Evolutionary conservation across 352 stramenopile genomes (phyloP), one percentile per base, ranked within the genome.

Genomic region (Thalassiosira allenii): DNA sequence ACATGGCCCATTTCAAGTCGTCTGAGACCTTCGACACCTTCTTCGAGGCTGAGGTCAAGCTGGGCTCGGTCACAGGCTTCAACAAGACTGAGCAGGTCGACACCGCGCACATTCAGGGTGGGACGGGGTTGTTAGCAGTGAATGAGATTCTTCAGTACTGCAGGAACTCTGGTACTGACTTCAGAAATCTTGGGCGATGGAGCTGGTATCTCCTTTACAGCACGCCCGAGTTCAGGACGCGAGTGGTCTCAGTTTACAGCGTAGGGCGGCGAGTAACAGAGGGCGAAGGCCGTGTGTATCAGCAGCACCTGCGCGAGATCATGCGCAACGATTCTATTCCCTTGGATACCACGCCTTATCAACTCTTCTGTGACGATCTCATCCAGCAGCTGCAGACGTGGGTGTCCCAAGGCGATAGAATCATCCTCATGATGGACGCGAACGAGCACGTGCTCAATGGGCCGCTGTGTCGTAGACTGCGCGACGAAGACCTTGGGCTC

Each of bases 371-470:
- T 6, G 41, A 51, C 12, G 73, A 76, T 44, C 30, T 81, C 0
- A 3, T 81, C 0, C 25, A 22, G 43, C 49, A 69, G 14, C 51
- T 83, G 0, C 2, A 22, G 2, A 23, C n/a, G 14, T 83, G 66
- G 65, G 32, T 11, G 27, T 8, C 29, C 2, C 3, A 53, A 14
- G 75, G 66, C 0, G 65, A 74, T 30, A 59, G 47, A 17, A 14
- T 83, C 11, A 64, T 83, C 3, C 11, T 83, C 12, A 44, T 70
- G 3, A 78, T 77, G 59, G 52, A 61, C n/a, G 52, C 52, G 5
- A 61, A 61, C n/a, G 52, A 61, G n/a, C 52, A 61, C 27, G 59
- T 69, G 1, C 22, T 57, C 3, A 27, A 57, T 23, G 59, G 59
- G 11, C 23, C 20, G 52, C 23, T 61, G 9, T 61, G 52, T 37